Conservation (phyloP, 352 stramenopile genomes). For the Thalassiosira ordinaria region DNA sequence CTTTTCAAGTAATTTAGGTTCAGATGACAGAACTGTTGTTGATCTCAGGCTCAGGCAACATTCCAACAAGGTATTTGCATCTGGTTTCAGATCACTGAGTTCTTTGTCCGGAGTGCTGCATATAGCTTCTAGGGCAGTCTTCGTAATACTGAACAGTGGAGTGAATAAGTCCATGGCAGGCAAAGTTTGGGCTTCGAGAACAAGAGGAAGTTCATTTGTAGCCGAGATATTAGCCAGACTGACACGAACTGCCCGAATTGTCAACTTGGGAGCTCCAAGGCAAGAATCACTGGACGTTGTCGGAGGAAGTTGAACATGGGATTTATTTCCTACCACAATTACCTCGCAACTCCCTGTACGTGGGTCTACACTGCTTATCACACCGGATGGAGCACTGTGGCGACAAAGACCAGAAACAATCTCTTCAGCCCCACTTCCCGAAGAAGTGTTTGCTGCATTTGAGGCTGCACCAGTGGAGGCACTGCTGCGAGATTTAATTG, state of each 20-base stretch:
- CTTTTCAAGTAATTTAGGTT: conserved; percentile 36
- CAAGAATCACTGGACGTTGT: conserved; percentile 1
- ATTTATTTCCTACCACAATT: conserved; percentile 62
- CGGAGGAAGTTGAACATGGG: conserved; percentile 21
- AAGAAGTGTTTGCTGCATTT: conserved; percentile 55
- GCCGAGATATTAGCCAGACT: conserved; percentile 47
- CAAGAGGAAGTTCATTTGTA: conserved; percentile 56
- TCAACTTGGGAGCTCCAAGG: conserved; percentile 26
- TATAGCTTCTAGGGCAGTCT: conserved; percentile 12
- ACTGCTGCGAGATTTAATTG: conserved; percentile 43
- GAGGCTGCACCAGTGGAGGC: conserved; percentile 14
- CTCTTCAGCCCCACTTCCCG: conserved; percentile 72
- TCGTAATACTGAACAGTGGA: conserved; percentile 39
- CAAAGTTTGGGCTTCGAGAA: conserved; percentile 34
- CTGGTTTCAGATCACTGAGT: conserved; percentile 11
- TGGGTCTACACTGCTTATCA: conserved; percentile 78
- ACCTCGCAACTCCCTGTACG: conserved; percentile 82
- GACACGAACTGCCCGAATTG: conserved; percentile 59
- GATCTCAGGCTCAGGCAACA: conserved; percentile 57
- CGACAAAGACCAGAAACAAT: conserved; percentile 78
- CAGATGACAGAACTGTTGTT: conserved; percentile 49
- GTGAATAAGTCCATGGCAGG: conserved; percentile 33
- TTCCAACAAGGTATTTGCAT: conserved; percentile 38
- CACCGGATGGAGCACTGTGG: conserved; percentile 64
- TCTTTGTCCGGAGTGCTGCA: conserved; percentile 9